These are phyloP conservation scores for Calonectria crousiana DNA, from an alignment of 2,329 filamentous ascomycete species.

Conservation along the genomic window DNA sequence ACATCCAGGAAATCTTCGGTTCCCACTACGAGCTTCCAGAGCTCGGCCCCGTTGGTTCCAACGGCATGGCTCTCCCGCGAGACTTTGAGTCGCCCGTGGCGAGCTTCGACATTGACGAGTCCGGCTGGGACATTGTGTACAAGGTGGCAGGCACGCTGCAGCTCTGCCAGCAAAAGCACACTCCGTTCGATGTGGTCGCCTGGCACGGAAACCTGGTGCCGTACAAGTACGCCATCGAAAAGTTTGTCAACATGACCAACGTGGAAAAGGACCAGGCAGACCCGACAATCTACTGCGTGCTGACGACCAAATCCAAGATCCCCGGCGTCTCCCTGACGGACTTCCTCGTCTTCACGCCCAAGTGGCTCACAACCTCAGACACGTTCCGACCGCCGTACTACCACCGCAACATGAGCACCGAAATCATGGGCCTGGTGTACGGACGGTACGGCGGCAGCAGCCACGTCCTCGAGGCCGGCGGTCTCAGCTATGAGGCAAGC, in stretches of 20 bases:
- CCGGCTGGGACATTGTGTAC: constrained; percentile 66
- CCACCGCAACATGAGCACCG: constrained; percentile 70
- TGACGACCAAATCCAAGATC: constrained; percentile 68
- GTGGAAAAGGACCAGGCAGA: constrained; percentile 69
- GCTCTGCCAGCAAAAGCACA: constrained; percentile 69
- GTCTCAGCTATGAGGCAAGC: constrained; percentile 24
- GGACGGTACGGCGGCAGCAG: constrained; percentile 46
- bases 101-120: constrained; percentile 64
- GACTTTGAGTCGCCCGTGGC: constrained; percentile 82
- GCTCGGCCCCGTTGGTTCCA: constrained; percentile 78
- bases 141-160: constrained; percentile 74
- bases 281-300: constrained; percentile 73
- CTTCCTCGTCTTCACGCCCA: constrained; percentile 75
- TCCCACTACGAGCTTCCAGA: constrained; percentile 78
- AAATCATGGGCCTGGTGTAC: constrained; percentile 66
- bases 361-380: constrained; percentile 71
- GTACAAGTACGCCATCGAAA: constrained; percentile 75
- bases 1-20: constrained; percentile 79
- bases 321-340: constrained; percentile 69
- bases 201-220: constrained; percentile 77
- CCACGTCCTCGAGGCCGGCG: constrained; percentile 29
- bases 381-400: constrained; percentile 77
- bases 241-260: constrained; percentile 66
- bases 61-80: constrained; percentile 76
- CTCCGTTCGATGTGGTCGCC: constrained; percentile 77